Evolutionary conservation across 441 rosid genomes (phyloP).

Genomic region (Corymbia calophylla): DNA sequence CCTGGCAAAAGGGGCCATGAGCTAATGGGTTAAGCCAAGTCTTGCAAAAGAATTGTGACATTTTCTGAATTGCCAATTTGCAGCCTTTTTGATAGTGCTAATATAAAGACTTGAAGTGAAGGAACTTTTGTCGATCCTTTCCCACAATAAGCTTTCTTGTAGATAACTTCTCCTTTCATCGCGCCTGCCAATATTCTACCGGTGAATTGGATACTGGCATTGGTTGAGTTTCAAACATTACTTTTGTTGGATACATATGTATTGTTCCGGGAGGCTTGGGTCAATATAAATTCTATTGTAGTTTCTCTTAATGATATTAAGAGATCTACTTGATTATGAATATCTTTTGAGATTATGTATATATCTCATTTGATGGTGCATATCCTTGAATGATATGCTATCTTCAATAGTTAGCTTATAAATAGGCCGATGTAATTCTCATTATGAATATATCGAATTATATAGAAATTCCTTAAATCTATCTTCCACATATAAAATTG

Average conservation of each 20-base stretch:
- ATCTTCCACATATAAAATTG: no score
- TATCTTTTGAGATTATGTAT: no score
- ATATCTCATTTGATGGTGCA: no score
- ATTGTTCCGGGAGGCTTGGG: not conserved
- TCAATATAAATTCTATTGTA: not conserved
- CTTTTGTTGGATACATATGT: not conserved
- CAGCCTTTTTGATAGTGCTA: not conserved
- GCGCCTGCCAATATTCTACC: not conserved
- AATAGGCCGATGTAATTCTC: no score
- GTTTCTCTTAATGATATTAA: not conserved
- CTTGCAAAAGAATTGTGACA: not conserved
- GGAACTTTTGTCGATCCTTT: not conserved
- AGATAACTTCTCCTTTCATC: not conserved
- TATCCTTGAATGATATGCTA: no score
- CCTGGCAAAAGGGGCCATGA: not conserved
- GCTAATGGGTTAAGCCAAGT: not conserved
- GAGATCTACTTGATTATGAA: no score
- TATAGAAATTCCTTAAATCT: no score
- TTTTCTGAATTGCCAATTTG: not conserved
- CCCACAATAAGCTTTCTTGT: not conserved
- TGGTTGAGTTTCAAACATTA: not conserved
- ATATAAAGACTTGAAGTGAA: not conserved
- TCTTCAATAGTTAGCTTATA: no score
- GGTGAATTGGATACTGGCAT: not conserved
- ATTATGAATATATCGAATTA: no score